phyloP scores from a whole-genome alignment of 768 basidiomycete species.

The Leccinum uliginosum region DNA sequence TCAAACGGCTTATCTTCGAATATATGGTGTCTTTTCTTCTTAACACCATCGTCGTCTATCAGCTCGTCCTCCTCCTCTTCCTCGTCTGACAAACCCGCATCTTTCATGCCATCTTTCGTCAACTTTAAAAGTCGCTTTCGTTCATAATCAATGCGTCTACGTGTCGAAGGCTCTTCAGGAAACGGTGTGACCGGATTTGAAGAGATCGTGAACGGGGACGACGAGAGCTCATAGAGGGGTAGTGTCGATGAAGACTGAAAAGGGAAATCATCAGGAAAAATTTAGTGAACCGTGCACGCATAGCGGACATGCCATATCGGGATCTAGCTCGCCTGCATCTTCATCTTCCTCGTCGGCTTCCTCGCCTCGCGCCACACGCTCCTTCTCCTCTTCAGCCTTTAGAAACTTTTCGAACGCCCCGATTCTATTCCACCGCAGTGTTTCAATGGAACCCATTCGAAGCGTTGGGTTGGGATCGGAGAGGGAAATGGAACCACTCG shows the following conservation, averaged over 20 bases:
- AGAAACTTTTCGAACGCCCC: conserved; percentile 26
- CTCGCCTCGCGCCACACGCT: conserved; percentile 16
- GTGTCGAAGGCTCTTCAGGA: conserved; percentile 22
- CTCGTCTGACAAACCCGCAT: conserved; percentile 17
- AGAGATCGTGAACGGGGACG: conserved; percentile 22
- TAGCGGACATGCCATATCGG: conserved; percentile 22
- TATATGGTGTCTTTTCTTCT: conserved; percentile 18
- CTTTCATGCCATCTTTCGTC: conserved; percentile 28
- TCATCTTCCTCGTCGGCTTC: conserved; percentile 18
- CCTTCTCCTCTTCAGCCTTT: conserved; percentile 26
- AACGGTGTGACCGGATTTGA: conserved; percentile 31
- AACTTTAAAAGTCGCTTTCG: conserved; percentile 25
- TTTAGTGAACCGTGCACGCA: background rate
- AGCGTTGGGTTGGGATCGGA: conserved; percentile 20
- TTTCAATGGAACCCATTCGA: conserved; percentile 21
- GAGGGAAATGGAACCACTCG: conserved; percentile 37
- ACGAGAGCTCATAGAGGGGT: conserved; percentile 23
- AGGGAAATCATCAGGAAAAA: background rate
- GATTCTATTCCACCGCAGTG: conserved; percentile 29
- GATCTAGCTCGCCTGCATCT: conserved; percentile 25
- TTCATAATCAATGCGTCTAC: conserved; percentile 30
- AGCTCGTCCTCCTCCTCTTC: conserved; percentile 22
- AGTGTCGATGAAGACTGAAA: conserved; percentile 26
- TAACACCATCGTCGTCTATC: background rate
- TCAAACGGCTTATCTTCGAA: conserved; percentile 28